Percentiles rank a stretch among this genome's conserved stretches.
Evolutionary conservation across 306 rosid genomes (phyloP).

Genomic region (Ziziphus jujuba): DNA sequence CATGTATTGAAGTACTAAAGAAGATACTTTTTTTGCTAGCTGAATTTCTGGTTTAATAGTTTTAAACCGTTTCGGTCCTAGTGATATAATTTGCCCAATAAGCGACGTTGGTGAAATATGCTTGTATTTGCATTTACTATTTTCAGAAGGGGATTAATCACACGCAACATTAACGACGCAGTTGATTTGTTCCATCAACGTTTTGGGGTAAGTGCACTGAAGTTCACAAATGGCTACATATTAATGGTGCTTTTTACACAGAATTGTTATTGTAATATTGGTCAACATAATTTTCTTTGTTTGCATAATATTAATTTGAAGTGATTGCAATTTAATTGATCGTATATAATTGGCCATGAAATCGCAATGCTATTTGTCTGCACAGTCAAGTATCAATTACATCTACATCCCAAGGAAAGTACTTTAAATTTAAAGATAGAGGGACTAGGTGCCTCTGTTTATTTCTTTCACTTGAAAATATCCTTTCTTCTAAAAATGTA

Average conservation of each 20-base stretch:
- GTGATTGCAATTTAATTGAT: not conserved
- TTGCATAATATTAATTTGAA: not conserved
- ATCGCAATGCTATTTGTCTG: not conserved
- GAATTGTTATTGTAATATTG: not conserved
- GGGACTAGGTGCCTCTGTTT: too few relatives aligned
- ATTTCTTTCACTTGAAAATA: not conserved
- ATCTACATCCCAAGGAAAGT: too few relatives aligned
- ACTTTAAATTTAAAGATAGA: too few relatives aligned
- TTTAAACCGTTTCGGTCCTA: constrained; percentile 3
- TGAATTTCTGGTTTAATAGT: not conserved
- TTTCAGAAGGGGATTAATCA: constrained; percentile 85
- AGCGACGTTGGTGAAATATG: not conserved
- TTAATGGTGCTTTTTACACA: not conserved
- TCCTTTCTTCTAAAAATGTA: not conserved
- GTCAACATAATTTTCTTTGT: not conserved
- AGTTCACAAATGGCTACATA: constrained; percentile 4
- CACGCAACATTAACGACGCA: constrained; percentile 69
- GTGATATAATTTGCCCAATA: not conserved
- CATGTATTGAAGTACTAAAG: not conserved
- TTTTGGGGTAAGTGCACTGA: constrained; percentile 66
- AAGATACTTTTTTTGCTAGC: not conserved
- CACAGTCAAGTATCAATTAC: not conserved
- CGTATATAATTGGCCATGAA: not conserved
- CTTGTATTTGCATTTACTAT: constrained; percentile 11
- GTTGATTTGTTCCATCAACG: constrained; percentile 80